Percentiles rank a stretch among this genome's conserved stretches.
Evolutionary conservation across 1,139 yeast species (phyloP).

Genomic region (Debaryomyces nepalensis): DNA sequence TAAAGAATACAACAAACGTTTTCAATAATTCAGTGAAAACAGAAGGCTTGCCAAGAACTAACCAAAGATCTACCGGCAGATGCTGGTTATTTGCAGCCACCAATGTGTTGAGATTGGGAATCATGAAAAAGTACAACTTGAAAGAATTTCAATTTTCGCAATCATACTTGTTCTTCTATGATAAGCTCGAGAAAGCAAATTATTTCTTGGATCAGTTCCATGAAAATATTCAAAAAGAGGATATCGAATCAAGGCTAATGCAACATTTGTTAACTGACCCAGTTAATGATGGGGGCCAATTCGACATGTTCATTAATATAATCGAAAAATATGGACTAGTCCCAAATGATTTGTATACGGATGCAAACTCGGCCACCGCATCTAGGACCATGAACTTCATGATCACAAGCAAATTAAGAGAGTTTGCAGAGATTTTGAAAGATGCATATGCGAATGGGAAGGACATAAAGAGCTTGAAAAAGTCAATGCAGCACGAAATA

Average conservation of each 20-base stretch:
- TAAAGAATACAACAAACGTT: slow-evolving; percentile 16
- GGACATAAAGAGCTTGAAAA: slow-evolving; percentile 11
- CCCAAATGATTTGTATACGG: slow-evolving; percentile 23
- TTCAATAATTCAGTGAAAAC: slow-evolving; percentile 18
- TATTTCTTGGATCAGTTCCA: slow-evolving; percentile 21
- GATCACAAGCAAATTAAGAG: slow-evolving; percentile 23
- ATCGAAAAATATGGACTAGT: slow-evolving; percentile 25
- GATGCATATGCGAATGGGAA: slow-evolving; percentile 10
- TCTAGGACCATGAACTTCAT: slow-evolving; percentile 22
- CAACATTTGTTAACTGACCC: slow-evolving; percentile 23
- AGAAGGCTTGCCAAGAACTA: slow-evolving; percentile 23
- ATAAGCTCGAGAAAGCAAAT: slow-evolving; percentile 36
- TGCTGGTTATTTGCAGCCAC: slow-evolving; percentile 27
- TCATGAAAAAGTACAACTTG: slow-evolving; percentile 21
- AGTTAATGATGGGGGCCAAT: slow-evolving; percentile 26
- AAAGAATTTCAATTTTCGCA: slow-evolving; percentile 20
- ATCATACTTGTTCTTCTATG: slow-evolving; percentile 38
- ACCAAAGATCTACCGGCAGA: slow-evolving; percentile 23
- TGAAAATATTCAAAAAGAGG: slow-evolving; percentile 18
- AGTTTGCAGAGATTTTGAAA: slow-evolving; percentile 23
- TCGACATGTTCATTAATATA: slow-evolving; percentile 25
- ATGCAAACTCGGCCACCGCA: slow-evolving; percentile 22
- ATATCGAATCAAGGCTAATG: slow-evolving; percentile 20
- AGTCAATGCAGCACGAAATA: slow-evolving; percentile 22
- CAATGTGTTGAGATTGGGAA: slow-evolving; percentile 21